Conservation (phyloP, 2,329 filamentous ascomycete species). For the Onygenales sp. region DNA sequence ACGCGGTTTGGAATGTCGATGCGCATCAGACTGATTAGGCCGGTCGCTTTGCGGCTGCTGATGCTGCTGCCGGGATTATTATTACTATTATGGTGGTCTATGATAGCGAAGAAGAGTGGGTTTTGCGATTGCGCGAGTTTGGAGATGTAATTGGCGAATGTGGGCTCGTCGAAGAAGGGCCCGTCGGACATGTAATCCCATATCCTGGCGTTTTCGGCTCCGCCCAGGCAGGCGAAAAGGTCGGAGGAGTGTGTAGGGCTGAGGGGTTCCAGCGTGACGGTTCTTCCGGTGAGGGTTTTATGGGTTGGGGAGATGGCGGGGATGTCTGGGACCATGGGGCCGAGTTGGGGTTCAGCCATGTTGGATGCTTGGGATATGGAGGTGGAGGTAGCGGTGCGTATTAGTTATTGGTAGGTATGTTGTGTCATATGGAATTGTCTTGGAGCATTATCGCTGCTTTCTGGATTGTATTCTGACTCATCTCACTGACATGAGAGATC, state of each 20-base stretch:
- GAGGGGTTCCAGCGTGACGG: conserved; percentile 21
- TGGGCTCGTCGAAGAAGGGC: conserved; percentile 23
- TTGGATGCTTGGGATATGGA: background rate
- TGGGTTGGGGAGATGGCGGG: background rate
- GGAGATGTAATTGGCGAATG: conserved; percentile 17
- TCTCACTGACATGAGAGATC: no score
- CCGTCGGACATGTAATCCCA: conserved; percentile 36
- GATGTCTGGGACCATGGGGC: background rate
- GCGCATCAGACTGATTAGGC: conserved; percentile 35
- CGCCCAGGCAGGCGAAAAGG: conserved; percentile 21
- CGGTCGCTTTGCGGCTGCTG: conserved; percentile 25
- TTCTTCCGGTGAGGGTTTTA: conserved; percentile 4
- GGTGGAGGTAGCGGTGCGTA: background rate
- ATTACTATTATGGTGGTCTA: conserved; percentile 22
- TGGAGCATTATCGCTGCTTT: no score
- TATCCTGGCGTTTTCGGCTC: conserved; percentile 17
- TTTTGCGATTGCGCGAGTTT: conserved; percentile 21
- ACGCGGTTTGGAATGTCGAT: conserved; percentile 40
- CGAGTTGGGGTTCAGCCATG: background rate
- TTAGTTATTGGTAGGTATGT: background rate
- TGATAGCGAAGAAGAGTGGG: conserved; percentile 37
- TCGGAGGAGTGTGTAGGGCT: conserved; percentile 18
- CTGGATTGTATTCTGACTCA: no score
- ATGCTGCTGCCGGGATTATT: conserved; percentile 13
- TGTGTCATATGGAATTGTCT: no score